phyloP scores from a whole-genome alignment of 2,329 filamentous ascomycete species.

The Stemphylium lycopersici region DNA sequence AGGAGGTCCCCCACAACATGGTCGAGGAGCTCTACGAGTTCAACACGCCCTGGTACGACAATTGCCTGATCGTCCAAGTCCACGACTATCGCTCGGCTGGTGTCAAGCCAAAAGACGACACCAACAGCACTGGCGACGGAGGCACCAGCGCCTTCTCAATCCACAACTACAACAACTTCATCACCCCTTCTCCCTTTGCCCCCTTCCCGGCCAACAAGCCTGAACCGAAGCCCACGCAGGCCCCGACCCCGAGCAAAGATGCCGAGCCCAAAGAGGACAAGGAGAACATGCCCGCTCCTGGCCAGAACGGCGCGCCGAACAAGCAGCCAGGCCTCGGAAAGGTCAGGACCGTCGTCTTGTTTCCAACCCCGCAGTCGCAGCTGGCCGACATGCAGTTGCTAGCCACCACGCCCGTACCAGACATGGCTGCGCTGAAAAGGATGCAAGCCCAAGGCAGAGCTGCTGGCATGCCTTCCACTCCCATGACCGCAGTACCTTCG shows the following conservation, averaged over 20 bases:
- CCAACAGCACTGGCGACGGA: slow-evolving; percentile 58
- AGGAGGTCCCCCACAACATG: slow-evolving; percentile 88
- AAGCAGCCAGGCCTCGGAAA: slow-evolving; percentile 60
- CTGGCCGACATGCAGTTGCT: slow-evolving; percentile 79
- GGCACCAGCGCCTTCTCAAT: slow-evolving; percentile 78
- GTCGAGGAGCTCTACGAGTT: slow-evolving; percentile 75
- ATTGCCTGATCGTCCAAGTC: slow-evolving; percentile 91
- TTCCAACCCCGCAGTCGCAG: slow-evolving; percentile 78
- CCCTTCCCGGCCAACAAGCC: slow-evolving; percentile 64
- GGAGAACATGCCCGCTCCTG: slow-evolving; percentile 64
- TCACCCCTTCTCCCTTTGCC: slow-evolving; percentile 86
- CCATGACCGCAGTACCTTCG: slow-evolving; percentile 60
- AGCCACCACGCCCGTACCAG: slow-evolving; percentile 68
- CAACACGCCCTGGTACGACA: slow-evolving; percentile 84
- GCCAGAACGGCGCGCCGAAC: slow-evolving; percentile 48
- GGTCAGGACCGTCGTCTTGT: slow-evolving; percentile 79
- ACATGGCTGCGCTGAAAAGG: slow-evolving; percentile 56
- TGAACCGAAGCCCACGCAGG: slow-evolving; percentile 30
- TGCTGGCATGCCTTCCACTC: slow-evolving; percentile 70
- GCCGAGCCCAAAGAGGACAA: slow-evolving; percentile 53
- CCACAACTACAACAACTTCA: slow-evolving; percentile 87
- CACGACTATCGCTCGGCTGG: slow-evolving; percentile 79
- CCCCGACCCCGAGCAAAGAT: slow-evolving; percentile 31
- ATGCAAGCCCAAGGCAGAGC: slow-evolving; percentile 55
- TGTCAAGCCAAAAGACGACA: slow-evolving; percentile 61